Evolutionary conservation across 805 yeast species (phyloP), one percentile per base, ranked within the genome.

Genomic region (Yarrowia sp.): DNA sequence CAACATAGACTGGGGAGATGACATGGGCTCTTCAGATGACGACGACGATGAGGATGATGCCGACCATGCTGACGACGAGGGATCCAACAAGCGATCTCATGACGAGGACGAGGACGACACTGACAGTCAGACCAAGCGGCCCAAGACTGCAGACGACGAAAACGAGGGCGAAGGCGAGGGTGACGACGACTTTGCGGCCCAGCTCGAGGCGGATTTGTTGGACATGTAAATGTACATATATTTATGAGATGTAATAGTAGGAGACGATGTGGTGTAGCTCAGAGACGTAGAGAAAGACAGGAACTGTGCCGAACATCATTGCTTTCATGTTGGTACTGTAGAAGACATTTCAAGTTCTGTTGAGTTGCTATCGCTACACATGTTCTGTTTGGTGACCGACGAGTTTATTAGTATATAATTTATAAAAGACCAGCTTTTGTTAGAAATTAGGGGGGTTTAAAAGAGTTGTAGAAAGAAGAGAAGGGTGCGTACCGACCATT

Each of bases 121-220:
- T 26, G 52, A 15, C n/a, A 40, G 68, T 14, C 52, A 56, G 10
- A 41, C 58, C 41, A 72, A 70, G 32, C 67, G 72, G 12, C 71
- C 63, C 43, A 70, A 67, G 40, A 52, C 69, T 22, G 45, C 16
- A 8, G 69, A 69, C 9, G 69, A 69, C 9, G 61, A 38, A 12
- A 68, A 61, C 15, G 70, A 65, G n/a, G 69, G 35, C n/a, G 68
- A 45, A 12, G 68, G 22, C 4, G 52, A 40, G 9, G 70, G 68
- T 14, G 72, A 68, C n/a, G 74, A 72, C 42, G 72, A 67, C 55
- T 72, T 72, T 49, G 77, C 73, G 38, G 77, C 65, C 50, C 65
- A 59, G 52, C 52, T 59, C 16, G 65, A 59, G 46, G 65, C 65
- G 5, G 65, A 59, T 35, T 45, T 59, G 52, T 59, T 59, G 52